phyloP scores from a whole-genome alignment of 371 early-diverging fungal species.

The Nematocida major region DNA sequence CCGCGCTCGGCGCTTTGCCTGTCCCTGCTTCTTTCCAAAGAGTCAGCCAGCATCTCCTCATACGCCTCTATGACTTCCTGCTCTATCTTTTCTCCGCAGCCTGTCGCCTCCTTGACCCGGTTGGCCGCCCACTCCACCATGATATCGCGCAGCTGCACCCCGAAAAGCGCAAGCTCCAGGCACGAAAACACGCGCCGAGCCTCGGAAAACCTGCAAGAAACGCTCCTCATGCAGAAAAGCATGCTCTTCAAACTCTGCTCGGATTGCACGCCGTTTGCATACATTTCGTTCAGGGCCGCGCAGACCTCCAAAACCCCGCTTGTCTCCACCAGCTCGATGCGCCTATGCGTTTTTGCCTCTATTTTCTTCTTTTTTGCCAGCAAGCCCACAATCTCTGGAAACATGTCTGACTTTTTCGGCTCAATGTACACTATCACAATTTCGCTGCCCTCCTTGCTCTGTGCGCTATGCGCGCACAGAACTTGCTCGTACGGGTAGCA shows the following conservation, averaged over 20 bases:
- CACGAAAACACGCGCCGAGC: slow-evolving; percentile 3
- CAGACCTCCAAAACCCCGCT: slow-evolving; percentile 21
- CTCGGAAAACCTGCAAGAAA: not conserved
- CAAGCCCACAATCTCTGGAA: slow-evolving; percentile 11
- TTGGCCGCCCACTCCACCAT: slow-evolving; percentile 15
- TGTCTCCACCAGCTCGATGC: slow-evolving; percentile 5
- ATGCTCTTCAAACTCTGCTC: not conserved
- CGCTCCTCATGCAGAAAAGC: not conserved
- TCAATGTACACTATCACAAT: slow-evolving; percentile 39
- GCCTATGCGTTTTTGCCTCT: not conserved
- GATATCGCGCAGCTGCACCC: slow-evolving; percentile 21
- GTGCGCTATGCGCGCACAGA: not conserved
- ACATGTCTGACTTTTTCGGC: slow-evolving; percentile 35
- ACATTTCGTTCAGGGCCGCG: slow-evolving; percentile 24
- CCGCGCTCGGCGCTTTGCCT: not conserved
- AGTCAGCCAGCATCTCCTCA: not conserved
- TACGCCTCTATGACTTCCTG: not conserved
- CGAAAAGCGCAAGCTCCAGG: slow-evolving; percentile 6
- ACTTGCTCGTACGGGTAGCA: slow-evolving; percentile 50
- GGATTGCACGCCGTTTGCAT: not conserved
- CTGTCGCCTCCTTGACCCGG: not conserved
- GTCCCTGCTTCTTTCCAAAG: not conserved
- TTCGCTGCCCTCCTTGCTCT: not conserved
- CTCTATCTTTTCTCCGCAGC: not conserved
- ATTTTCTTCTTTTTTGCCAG: slow-evolving; percentile 31